These are phyloP conservation scores for Sugiyamaella sp. DNA, from an alignment of 1,139 yeast genomes.

Conservation along the genomic window DNA sequence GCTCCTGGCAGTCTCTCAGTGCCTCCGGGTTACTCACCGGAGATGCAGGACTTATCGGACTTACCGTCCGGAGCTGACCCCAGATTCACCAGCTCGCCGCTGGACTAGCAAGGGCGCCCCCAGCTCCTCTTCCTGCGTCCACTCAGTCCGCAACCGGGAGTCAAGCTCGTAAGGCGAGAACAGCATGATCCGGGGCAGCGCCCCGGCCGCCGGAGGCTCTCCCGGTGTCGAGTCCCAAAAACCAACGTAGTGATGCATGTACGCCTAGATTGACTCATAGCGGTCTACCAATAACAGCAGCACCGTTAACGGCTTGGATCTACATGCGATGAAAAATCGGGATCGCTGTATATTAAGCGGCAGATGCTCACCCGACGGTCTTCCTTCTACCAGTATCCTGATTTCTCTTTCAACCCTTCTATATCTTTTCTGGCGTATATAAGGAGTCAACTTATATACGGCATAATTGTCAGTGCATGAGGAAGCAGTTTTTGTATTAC, in stretches of 20 bases:
- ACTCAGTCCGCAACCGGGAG: too few species aligned
- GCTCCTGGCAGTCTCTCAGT: too few species aligned
- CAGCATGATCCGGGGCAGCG: too few species aligned
- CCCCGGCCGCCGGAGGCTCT: too few species aligned
- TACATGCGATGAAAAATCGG: conserved; percentile 14
- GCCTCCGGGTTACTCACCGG: not conserved
- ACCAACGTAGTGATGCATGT: too few species aligned
- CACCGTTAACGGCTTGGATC: conserved; percentile 17
- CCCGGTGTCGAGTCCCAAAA: too few species aligned
- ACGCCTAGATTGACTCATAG: not conserved
- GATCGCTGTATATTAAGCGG: not conserved
- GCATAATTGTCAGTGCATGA: conserved; percentile 21
- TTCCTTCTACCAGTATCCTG: not conserved
- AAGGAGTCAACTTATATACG: conserved; percentile 9
- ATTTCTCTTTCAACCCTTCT: not conserved
- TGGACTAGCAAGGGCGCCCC: too few species aligned
- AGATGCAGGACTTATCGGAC: not conserved
- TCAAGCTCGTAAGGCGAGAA: too few species aligned
- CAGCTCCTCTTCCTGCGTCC: too few species aligned
- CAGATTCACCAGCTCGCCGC: too few species aligned
- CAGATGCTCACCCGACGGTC: not conserved
- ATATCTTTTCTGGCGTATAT: conserved; percentile 13
- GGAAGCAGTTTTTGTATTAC: conserved; percentile 23
- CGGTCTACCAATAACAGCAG: conserved; percentile 5
- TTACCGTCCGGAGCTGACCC: too few species aligned